Base-by-base conservation (phyloP, 2,329 filamentous ascomycete species). In the Venturiaceae sp. region DNA sequence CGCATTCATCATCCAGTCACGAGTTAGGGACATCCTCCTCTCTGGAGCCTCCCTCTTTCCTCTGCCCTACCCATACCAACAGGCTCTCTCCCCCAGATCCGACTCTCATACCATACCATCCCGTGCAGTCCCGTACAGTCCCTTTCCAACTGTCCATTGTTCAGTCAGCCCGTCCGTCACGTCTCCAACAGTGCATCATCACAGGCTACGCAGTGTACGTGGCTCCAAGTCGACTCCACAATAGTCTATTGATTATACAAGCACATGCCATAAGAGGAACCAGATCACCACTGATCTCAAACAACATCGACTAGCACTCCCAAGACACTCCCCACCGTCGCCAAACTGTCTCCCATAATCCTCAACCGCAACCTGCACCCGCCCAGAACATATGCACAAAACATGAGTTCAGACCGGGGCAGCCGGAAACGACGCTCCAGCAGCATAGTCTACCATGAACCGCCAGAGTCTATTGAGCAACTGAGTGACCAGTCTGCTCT, bases 381-480 rank as follows among this genome's bases (percentile, higher is more conserved):
- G 68, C 66, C 72, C 13, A 26, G 30, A n/a, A 44, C 54, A 21
- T 30, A 58, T 53, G 50, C 30, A 28, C 46, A 30, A 33, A 36
- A 19, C 34, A 44, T 52, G 37, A 32, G 21, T 39, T 28, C 26
- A 44, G 53, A 55, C 58, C 58, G 44, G 58, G 63, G 32, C 32
- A 86, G 85, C 65, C 83, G 92, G 74, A 85, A 92, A 81, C 87
- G 94, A 80, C 86, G 94, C 76, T 97, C 94, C 75, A 96, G 92
- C 79, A 97, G 92, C 77, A 86, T 99, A 76, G 91, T 99, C 76
- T 97, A 97, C 75, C 92, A 95, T 71, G 94, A 99, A 75, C 94
- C 94, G 58, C 86, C 87, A 61, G 94, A 99, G 80, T 95, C 92
- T 59, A 85, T 96, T 70, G 94, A 99, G 80, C 94, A 96, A 76